phyloP scores from a whole-genome alignment of 2,329 filamentous ascomycete species.

The Nemania abortiva region DNA sequence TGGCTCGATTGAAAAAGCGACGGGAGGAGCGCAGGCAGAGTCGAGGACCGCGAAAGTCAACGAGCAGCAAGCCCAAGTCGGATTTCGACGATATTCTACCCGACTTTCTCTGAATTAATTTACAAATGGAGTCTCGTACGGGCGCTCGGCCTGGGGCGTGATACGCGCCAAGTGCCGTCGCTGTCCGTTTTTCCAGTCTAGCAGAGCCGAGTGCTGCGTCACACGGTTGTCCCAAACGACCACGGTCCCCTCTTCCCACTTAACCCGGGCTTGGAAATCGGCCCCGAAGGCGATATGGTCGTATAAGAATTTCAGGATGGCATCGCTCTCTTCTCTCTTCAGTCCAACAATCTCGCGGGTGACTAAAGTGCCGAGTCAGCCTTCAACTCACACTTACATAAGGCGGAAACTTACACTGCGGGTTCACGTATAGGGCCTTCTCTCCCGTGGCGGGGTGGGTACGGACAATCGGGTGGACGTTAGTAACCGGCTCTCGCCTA shows the following conservation, averaged over 20 bases:
- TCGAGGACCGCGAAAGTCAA: constrained; percentile 41
- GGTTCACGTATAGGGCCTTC: constrained; percentile 86
- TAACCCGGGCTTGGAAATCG: constrained; percentile 79
- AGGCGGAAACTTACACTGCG: constrained; percentile 73
- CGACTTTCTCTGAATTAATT: constrained; percentile 44
- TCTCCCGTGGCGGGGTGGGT: constrained; percentile 87
- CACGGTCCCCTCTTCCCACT: constrained; percentile 83
- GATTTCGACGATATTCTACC: constrained; percentile 44
- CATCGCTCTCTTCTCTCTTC: constrained; percentile 89
- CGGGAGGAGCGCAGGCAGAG: constrained; percentile 43
- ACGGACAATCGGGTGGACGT: constrained; percentile 80
- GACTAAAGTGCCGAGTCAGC: constrained; percentile 60
- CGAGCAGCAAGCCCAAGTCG: constrained; percentile 32
- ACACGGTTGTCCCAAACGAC: constrained; percentile 90
- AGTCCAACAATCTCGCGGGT: constrained; percentile 83
- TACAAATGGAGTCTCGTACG: constrained; percentile 73
- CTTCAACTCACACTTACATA: neutral
- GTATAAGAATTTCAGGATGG: constrained; percentile 80
- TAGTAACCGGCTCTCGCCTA: constrained; percentile 79
- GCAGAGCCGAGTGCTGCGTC: constrained; percentile 80
- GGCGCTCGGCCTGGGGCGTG: constrained; percentile 83
- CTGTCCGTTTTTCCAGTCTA: constrained; percentile 85
- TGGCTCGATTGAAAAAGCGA: constrained; percentile 43
- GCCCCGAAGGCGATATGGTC: constrained; percentile 79
- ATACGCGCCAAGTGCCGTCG: constrained; percentile 84